Conservation (phyloP, 2,329 filamentous ascomycete genomes). For the Chaetothyriales sp. region DNA sequence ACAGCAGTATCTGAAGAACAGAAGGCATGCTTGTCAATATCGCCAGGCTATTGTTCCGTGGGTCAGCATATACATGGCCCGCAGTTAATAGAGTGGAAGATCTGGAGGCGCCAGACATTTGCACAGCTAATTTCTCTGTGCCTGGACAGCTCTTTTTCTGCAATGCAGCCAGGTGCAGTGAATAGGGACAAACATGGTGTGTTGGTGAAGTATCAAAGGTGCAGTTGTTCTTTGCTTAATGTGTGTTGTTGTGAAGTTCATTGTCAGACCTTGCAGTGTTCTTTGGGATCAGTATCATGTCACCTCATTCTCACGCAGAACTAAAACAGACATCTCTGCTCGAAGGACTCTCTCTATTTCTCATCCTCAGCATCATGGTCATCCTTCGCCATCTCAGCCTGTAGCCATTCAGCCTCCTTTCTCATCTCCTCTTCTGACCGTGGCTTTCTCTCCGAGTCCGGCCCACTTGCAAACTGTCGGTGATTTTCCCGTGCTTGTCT, state of each 20-base stretch:
- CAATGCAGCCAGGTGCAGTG: neutral
- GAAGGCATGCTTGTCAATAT: neutral
- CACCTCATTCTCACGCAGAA: neutral
- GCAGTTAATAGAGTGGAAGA: neutral
- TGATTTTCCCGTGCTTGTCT: conserved; percentile 29
- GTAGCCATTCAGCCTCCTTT: conserved; percentile 58
- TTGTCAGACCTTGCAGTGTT: neutral
- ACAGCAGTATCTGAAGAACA: neutral
- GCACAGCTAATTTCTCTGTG: neutral
- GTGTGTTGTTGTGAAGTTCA: neutral
- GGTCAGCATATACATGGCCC: neutral
- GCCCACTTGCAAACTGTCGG: conserved; percentile 42
- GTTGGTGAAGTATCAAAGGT: neutral
- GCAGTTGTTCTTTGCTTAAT: neutral
- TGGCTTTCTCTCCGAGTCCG: conserved; percentile 56
- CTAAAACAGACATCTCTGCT: neutral
- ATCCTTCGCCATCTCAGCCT: conserved; percentile 38
- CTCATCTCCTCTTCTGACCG: conserved; percentile 64
- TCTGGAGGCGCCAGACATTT: neutral
- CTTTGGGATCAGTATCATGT: neutral
- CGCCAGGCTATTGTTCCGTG: neutral
- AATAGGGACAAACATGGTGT: neutral
- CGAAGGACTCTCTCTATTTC: conserved; percentile 1
- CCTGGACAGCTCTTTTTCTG: neutral
- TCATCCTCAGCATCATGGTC: conserved; percentile 11